Percentiles rank a stretch among this genome's conserved stretches.
phyloP scores from a whole-genome alignment of 805 yeast genomes.

The Candida xyloterini region DNA sequence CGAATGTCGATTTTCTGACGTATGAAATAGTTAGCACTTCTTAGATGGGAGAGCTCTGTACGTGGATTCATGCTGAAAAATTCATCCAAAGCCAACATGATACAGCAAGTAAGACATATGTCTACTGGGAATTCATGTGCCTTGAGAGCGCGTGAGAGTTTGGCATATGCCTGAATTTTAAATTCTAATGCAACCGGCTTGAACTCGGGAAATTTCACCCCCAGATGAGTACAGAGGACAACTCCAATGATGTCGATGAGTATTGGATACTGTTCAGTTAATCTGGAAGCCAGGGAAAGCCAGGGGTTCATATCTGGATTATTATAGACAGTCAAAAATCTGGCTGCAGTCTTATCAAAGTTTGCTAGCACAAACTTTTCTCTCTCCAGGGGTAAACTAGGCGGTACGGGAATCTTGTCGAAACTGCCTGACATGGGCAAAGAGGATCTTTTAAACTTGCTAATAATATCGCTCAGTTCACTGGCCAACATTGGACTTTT shows the following conservation, averaged over 20 bases:
- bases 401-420: neutral
- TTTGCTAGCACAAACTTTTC: slow-evolving; percentile 13
- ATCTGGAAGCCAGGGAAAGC: slow-evolving; percentile 12
- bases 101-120: slow-evolving; percentile 15
- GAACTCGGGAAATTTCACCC: slow-evolving; percentile 7
- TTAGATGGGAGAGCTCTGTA: slow-evolving; percentile 14
- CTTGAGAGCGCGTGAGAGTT: slow-evolving; percentile 14
- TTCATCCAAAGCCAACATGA: slow-evolving; percentile 18
- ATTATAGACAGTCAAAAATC: slow-evolving; percentile 14
- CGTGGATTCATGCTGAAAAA: slow-evolving; percentile 12
- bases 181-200: slow-evolving; percentile 12
- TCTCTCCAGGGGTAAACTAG: slow-evolving; percentile 3
- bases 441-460: slow-evolving; percentile 4
- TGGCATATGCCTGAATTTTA: slow-evolving; percentile 10
- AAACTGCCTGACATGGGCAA: neutral
- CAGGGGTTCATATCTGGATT: slow-evolving; percentile 15
- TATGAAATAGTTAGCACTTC: slow-evolving; percentile 17
- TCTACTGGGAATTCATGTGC: slow-evolving; percentile 11
- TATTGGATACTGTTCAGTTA: slow-evolving; percentile 12
- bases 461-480: slow-evolving; percentile 14
- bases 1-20: slow-evolving; percentile 10
- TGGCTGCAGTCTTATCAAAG: slow-evolving; percentile 14
- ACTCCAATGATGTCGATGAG: slow-evolving; percentile 16
- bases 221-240: slow-evolving; percentile 16
- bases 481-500: slow-evolving; percentile 18